phyloP scores from a whole-genome alignment of 2,329 filamentous ascomycete species.

The Cryphonectria radicalis region DNA sequence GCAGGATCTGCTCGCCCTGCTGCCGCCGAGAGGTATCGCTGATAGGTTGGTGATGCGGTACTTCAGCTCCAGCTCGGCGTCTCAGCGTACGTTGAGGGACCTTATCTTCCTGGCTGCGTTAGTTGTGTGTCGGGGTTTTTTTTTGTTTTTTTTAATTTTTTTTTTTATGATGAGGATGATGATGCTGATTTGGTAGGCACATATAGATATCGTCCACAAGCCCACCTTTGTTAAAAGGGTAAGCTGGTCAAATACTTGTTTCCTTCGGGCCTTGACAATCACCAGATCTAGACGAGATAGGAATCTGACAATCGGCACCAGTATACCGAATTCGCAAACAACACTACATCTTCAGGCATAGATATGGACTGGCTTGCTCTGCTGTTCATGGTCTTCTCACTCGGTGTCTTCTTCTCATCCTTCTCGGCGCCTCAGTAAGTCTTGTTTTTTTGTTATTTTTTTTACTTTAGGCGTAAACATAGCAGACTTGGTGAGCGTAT shows the following conservation, averaged over 20 bases:
- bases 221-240: constrained; percentile 55
- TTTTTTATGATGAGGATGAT: background rate
- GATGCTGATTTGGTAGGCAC: constrained; percentile 20
- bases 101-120: background rate
- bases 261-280: background rate
- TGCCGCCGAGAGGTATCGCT: constrained; percentile 52
- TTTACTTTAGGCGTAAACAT: too few species aligned
- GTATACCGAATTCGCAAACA: constrained; percentile 55
- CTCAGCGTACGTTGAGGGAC: constrained; percentile 48
- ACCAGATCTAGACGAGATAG: background rate
- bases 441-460: background rate
- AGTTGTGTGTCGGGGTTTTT: too few species aligned
- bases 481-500: background rate
- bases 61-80: constrained; percentile 57
- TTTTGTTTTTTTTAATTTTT: too few species aligned
- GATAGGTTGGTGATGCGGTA: constrained; percentile 58
- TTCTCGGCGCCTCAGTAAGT: constrained; percentile 44
- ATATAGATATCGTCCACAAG: constrained; percentile 60
- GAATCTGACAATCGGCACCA: constrained; percentile 33
- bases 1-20: constrained; percentile 50
- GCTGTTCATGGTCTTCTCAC: constrained; percentile 52
- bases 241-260: constrained; percentile 31
- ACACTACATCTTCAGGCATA: constrained; percentile 40
- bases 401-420: constrained; percentile 50
- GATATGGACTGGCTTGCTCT: constrained; percentile 55